Percentiles rank a stretch among this genome's conserved stretches.
Evolutionary conservation across 805 yeast species (phyloP).

Genomic region (Saccharomycopsis sp.): DNA sequence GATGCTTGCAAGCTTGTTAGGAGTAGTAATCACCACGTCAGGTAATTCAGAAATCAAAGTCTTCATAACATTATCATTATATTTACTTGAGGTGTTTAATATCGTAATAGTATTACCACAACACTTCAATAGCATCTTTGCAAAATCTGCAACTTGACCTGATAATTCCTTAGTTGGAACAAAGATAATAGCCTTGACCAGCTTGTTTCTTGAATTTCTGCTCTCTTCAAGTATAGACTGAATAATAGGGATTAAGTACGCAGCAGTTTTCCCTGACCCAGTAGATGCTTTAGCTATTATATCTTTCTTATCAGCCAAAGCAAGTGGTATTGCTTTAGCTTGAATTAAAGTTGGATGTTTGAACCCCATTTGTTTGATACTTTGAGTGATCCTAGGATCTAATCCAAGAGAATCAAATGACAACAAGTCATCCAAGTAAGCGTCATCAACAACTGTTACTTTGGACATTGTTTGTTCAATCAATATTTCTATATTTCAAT

Average conservation of each 20-base stretch:
- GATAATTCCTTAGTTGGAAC: slow-evolving; percentile 94
- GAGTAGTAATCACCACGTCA: slow-evolving; percentile 80
- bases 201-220: slow-evolving; percentile 22
- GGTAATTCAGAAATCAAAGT: slow-evolving; percentile 71
- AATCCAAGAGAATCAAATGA: slow-evolving; percentile 71
- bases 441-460: slow-evolving; percentile 48
- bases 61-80: slow-evolving; percentile 62
- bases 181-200: slow-evolving; percentile 55
- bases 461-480: slow-evolving; percentile 10
- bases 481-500: too few relatives aligned
- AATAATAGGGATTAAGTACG: slow-evolving; percentile 89
- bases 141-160: slow-evolving; percentile 69
- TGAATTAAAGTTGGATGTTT: slow-evolving; percentile 86
- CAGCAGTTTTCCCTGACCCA: slow-evolving; percentile 99
- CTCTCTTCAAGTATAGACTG: slow-evolving; percentile 57
- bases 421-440: slow-evolving; percentile 62
- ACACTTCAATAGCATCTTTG: slow-evolving; percentile 60
- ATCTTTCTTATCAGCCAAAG: slow-evolving; percentile 85
- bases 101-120: slow-evolving; percentile 60
- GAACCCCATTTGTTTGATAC: slow-evolving; percentile 73
- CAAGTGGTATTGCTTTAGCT: slow-evolving; percentile 85
- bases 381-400: slow-evolving; percentile 80
- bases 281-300: slow-evolving; percentile 99
- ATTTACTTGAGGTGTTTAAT: slow-evolving; percentile 52
- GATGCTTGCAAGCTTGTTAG: slow-evolving; percentile 59